phyloP scores from a whole-genome alignment of 768 basidiomycete species.

The Plicaturopsis crispa region DNA sequence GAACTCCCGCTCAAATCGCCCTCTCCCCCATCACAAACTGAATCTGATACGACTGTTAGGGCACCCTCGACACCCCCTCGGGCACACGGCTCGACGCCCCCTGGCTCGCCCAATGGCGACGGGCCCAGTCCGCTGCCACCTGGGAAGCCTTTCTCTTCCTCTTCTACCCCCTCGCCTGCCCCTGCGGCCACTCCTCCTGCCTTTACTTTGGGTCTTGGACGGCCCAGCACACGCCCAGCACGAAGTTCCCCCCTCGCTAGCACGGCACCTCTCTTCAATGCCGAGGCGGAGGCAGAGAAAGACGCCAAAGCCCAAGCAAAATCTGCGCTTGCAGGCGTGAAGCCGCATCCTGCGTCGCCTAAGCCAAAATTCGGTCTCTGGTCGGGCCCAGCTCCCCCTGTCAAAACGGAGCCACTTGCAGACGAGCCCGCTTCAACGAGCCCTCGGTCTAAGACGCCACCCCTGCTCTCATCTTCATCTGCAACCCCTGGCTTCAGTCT shows the following conservation, averaged over 20 bases:
- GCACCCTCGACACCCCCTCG: too few relatives aligned
- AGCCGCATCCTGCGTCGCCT: constrained; percentile 32
- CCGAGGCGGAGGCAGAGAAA: constrained; percentile 35
- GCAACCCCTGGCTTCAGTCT: constrained; percentile 7
- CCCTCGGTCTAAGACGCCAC: constrained; percentile 42
- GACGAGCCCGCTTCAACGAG: constrained; percentile 13
- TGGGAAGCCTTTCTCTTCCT: too few relatives aligned
- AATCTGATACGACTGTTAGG: too few relatives aligned
- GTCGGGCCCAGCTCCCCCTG: constrained; percentile 18
- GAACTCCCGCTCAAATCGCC: too few relatives aligned
- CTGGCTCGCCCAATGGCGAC: too few relatives aligned
- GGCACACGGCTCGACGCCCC: too few relatives aligned
- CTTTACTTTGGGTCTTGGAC: constrained; percentile 42
- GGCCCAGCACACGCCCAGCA: constrained; percentile 56
- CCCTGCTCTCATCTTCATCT: constrained; percentile 28
- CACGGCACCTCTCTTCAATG: constrained; percentile 31
- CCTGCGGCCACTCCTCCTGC: too few relatives aligned
- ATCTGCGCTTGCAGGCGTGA: constrained; percentile 17
- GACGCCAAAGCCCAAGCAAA: constrained; percentile 10
- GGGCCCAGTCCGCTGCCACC: too few relatives aligned
- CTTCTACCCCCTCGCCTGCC: too few relatives aligned
- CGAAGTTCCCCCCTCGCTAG: constrained; percentile 76
- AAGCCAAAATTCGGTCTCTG: constrained; percentile 28
- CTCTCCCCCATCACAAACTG: too few relatives aligned
- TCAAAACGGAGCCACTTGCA: constrained; percentile 16